Evolutionary conservation across 2,329 filamentous ascomycete species (phyloP).

Genomic region (Hymenoscyphus fraxineus): DNA sequence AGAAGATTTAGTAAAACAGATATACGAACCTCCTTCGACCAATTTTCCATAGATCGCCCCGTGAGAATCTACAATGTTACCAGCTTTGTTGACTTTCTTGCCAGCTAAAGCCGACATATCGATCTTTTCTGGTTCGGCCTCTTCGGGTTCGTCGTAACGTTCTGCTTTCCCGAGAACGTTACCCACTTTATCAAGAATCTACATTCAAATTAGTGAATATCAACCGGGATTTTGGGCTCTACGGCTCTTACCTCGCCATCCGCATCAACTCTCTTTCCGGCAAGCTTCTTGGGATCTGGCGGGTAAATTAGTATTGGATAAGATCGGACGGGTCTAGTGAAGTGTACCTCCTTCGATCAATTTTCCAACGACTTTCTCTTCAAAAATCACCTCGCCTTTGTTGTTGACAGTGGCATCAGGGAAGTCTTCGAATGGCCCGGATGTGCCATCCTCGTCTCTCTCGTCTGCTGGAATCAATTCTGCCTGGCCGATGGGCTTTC

Average conservation of each 20-base stretch:
- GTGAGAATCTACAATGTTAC: conserved; percentile 54
- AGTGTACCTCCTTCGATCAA: conserved; percentile 51
- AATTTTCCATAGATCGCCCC: conserved; percentile 61
- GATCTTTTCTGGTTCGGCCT: conserved; percentile 43
- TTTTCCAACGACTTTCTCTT: conserved; percentile 54
- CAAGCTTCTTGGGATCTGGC: conserved; percentile 54
- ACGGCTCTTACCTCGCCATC: conserved; percentile 57
- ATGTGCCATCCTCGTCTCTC: conserved; percentile 45
- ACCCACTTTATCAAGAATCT: conserved; percentile 55
- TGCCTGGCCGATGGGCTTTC: conserved; percentile 63
- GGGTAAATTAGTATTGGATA: too few relatives aligned
- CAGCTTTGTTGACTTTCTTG: conserved; percentile 68
- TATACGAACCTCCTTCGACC: conserved; percentile 51
- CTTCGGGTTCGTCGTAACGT: conserved; percentile 56
- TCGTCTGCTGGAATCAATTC: conserved; percentile 59
- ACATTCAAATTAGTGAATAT: background rate
- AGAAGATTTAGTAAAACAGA: conserved; percentile 34
- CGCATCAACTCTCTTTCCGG: conserved; percentile 62
- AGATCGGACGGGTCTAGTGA: too few relatives aligned
- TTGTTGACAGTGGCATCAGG: conserved; percentile 50
- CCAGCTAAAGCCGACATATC: conserved; percentile 63
- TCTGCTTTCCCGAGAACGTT: conserved; percentile 66
- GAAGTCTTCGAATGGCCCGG: conserved; percentile 55
- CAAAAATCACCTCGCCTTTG: conserved; percentile 50
- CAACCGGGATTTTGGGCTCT: background rate